Percentiles rank a stretch among this genome's conserved stretches.
Evolutionary conservation across 2,329 filamentous ascomycete genomes (phyloP).

Genomic region (Botrytis paeoniae): DNA sequence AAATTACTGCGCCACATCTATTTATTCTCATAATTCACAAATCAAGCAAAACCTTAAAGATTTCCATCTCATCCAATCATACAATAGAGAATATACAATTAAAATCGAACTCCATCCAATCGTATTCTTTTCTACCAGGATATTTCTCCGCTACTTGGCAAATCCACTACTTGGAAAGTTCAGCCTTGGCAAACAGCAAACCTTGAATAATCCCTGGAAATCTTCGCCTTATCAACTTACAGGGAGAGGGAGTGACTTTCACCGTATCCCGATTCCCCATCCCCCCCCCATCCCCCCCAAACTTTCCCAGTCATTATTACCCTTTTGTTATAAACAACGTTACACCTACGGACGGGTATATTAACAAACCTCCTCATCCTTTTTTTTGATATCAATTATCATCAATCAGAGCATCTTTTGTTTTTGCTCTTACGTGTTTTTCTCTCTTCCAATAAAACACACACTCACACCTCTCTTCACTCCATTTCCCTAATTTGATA

Average conservation of each 20-base stretch:
- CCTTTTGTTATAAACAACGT: background rate
- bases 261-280: slow-evolving; percentile 1
- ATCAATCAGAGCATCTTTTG: too few relatives aligned
- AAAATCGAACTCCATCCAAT: background rate
- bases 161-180: background rate
- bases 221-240: background rate
- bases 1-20: background rate
- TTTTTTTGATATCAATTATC: background rate
- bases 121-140: background rate
- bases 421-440: background rate
- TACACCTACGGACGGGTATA: background rate
- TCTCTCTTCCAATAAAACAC: background rate
- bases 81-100: background rate
- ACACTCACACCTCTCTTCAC: background rate
- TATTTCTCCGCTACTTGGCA: slow-evolving; percentile 3
- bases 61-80: background rate
- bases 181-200: slow-evolving; percentile 4
- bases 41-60: background rate
- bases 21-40: background rate
- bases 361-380: background rate
- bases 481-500: background rate
- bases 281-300: background rate
- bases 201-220: background rate
- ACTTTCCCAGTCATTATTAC: background rate
- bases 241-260: background rate